Percentiles rank a stretch among this genome's conserved stretches.
These are phyloP conservation scores for Trichophyton mentagrophytes DNA, from an alignment of 2,329 filamentous ascomycete genomes.

Conservation along the genomic window DNA sequence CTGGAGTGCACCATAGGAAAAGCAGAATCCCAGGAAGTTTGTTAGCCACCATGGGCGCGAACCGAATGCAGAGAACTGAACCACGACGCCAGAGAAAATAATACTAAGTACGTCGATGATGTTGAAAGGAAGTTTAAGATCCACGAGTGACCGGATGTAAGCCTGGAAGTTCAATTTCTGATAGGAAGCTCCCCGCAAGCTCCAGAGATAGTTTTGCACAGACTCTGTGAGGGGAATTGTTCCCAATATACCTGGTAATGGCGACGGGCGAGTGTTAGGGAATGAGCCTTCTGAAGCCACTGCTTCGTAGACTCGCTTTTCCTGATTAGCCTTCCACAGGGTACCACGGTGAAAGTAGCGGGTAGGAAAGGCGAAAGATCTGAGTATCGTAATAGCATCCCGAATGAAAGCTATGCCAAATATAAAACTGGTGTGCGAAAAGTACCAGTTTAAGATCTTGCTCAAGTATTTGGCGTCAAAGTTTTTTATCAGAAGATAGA, in stretches of 20 bases:
- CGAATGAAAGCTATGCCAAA: conserved; percentile 60
- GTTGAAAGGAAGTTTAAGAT: conserved; percentile 32
- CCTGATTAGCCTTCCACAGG: conserved; percentile 36
- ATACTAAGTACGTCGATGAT: conserved; percentile 43
- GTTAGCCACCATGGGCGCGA: conserved; percentile 58
- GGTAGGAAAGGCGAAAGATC: conserved; percentile 59
- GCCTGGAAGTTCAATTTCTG: conserved; percentile 41
- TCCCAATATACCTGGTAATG: conserved; percentile 41
- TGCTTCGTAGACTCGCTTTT: conserved; percentile 21
- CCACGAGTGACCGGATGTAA: conserved; percentile 41
- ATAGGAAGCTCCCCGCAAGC: conserved; percentile 34
- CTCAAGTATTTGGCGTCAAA: conserved; percentile 72
- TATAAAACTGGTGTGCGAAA: conserved; percentile 65
- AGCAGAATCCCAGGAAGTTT: conserved; percentile 75
- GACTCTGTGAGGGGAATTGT: conserved; percentile 33
- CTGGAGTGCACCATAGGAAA: conserved; percentile 71
- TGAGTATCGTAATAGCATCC: conserved; percentile 53
- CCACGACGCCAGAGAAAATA: conserved; percentile 40
- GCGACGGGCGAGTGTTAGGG: conserved; percentile 27
- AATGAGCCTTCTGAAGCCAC: conserved; percentile 9
- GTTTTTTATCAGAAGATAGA: conserved; percentile 86
- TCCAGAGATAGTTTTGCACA: conserved; percentile 35
- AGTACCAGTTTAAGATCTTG: conserved; percentile 70
- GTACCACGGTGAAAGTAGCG: conserved; percentile 47
- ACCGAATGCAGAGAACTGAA: conserved; percentile 53